Base-by-base conservation (phyloP, 352 stramenopile genomes). In the Phytophthora sp. region DNA sequence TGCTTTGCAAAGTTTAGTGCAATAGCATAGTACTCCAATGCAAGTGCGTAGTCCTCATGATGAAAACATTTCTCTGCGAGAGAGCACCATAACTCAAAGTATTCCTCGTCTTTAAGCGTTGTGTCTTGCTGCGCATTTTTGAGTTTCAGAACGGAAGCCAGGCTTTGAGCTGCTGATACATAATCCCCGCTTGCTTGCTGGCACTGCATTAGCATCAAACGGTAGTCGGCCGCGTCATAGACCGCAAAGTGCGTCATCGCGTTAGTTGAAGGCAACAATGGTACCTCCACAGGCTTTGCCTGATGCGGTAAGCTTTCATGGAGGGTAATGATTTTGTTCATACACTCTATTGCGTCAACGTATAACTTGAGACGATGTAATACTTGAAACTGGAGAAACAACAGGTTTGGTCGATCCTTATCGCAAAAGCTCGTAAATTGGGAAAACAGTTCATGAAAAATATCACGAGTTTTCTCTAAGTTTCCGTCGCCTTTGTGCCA, bases 311-410 rank as follows among this genome's bases (percentile, higher is more conserved):
- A 34, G 5, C 2, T 56, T 21, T 46, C 26, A 26, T 69, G 32
- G 3, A 85, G 39, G 1, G 35, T 30, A 15, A 89, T 48, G 28
- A 90, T 63, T 17, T 65, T 75, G 18, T 63, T 62, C 24, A 92
- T 72, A 51, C 74, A 80, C 4, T 87, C 76, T 17, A 81, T 74
- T 2, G 74, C 83, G 13, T 90, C 80, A 5, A 71, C 52, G 43
- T 78, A 82, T 21, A 81, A 80, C 15, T 76, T 77, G 2, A 87
- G 48, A 1, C 83, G 69, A 21, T 75, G 72, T 1, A 89, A 54
- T 2, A 87, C 75, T 72, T 92, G 83, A 35, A 92, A 89, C 28
- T 82, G 74, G 18, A 92, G 51, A 42, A 90, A 89, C 18, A 78
- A 46, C 24, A 92, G 44, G 38, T 81, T 87, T 2, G 71, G 24